These are phyloP conservation scores for Saturnispora bothae DNA, from an alignment of 805 yeast species.

Conservation along the genomic window DNA sequence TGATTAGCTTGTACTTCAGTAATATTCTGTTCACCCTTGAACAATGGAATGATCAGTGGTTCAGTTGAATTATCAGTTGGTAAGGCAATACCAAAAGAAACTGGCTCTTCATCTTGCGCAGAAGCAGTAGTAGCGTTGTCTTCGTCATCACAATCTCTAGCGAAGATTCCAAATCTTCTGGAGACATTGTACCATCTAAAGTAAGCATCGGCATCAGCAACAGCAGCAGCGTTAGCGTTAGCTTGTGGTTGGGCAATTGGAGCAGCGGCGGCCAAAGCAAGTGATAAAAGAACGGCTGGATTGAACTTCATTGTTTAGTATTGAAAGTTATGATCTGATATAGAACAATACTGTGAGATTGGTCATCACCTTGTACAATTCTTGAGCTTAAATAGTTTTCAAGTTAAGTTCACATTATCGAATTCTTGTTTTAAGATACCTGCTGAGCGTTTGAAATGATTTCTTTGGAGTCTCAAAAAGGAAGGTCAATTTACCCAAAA, in stretches of 20 bases:
- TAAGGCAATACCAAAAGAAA: conserved; percentile 6
- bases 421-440: not conserved
- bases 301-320: conserved; percentile 2
- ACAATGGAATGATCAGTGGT: conserved; percentile 6
- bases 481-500: no score
- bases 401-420: not conserved
- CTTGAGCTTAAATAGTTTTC: not conserved
- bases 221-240: not conserved
- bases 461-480: not conserved
- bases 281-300: conserved; percentile 4
- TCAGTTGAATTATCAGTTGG: conserved; percentile 5
- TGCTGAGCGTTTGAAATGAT: not conserved
- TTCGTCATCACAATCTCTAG: conserved; percentile 1
- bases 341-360: not conserved
- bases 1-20: conserved; percentile 6
- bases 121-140: not conserved
- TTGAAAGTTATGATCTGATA: not conserved
- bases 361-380: not conserved
- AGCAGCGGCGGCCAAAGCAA: conserved; percentile 2
- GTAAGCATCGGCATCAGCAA: not conserved
- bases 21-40: conserved; percentile 6
- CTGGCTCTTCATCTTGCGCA: conserved; percentile 3
- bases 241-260: conserved; percentile 8
- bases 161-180: conserved; percentile 8
- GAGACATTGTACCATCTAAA: conserved; percentile 8